Conservation (phyloP, 768 basidiomycete genomes). For the Boletus reticuloceps region DNA sequence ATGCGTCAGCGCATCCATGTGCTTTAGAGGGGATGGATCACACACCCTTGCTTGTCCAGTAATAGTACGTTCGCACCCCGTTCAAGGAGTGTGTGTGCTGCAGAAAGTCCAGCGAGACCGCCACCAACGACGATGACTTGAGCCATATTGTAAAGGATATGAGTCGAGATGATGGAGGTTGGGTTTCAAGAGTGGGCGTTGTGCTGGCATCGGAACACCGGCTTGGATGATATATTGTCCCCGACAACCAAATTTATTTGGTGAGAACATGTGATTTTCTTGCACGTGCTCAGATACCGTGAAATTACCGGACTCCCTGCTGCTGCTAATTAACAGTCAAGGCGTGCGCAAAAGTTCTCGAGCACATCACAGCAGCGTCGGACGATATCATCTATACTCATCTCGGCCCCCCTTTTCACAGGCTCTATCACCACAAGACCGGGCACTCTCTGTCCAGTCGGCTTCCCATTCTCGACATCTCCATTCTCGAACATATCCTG, state of each 20-base stretch:
- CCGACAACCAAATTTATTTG: conserved; percentile 5
- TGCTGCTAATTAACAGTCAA: neutral
- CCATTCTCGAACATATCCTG: conserved; percentile 63
- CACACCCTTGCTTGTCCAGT: conserved; percentile 91
- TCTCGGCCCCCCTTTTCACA: conserved; percentile 45
- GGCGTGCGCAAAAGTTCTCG: conserved; percentile 4
- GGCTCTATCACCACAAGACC: conserved; percentile 61
- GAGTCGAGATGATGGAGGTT: conserved; percentile 27
- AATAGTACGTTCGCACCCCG: conserved; percentile 93
- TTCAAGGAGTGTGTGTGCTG: conserved; percentile 95
- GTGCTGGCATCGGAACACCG: conserved; percentile 1
- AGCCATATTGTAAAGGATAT: conserved; percentile 34
- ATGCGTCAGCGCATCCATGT: neutral
- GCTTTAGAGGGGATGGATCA: conserved; percentile 5
- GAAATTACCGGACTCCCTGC: neutral
- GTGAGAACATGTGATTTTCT: conserved; percentile 34
- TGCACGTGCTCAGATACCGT: neutral
- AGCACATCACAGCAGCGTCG: conserved; percentile 51
- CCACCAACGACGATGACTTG: conserved; percentile 93
- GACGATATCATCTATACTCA: conserved; percentile 64
- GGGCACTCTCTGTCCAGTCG: conserved; percentile 44
- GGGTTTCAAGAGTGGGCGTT: conserved; percentile 19
- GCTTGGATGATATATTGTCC: conserved; percentile 17
- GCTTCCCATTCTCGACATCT: conserved; percentile 70
- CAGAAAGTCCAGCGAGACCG: conserved; percentile 91